Conservation (phyloP, 2,329 filamentous ascomycete genomes). For the Diaporthe australafricana region DNA sequence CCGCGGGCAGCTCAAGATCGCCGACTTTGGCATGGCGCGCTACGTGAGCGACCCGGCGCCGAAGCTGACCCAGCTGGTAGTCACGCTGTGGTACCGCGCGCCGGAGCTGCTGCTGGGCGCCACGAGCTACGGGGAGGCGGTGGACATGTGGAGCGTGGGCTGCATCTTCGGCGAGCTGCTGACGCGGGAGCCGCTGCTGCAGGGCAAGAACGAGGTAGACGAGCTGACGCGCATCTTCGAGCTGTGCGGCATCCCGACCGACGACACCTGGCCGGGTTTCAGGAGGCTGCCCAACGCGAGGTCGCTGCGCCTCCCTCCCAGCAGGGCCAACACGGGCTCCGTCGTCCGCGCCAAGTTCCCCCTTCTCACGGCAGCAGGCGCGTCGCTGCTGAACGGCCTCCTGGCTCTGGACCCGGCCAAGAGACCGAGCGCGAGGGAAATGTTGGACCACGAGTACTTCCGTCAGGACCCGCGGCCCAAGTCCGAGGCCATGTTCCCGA, state of each 20-base stretch:
- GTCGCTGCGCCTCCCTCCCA: conserved; percentile 75
- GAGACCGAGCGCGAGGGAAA: conserved; percentile 77
- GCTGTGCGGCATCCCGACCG: conserved; percentile 86
- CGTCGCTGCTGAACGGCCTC: conserved; percentile 74
- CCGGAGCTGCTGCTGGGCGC: conserved; percentile 91
- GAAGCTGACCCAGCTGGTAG: conserved; percentile 90
- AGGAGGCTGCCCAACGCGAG: conserved; percentile 88
- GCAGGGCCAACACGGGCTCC: conserved; percentile 52
- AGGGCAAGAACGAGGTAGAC: conserved; percentile 93
- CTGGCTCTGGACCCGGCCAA: conserved; percentile 79
- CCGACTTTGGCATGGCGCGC: conserved; percentile 97
- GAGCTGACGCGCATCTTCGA: conserved; percentile 89
- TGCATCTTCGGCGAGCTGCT: conserved; percentile 96
- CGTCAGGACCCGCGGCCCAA: conserved; percentile 90
- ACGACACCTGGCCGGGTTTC: conserved; percentile 88
- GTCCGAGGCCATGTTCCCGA: conserved; percentile 92
- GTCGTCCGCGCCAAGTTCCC: conserved; percentile 84
- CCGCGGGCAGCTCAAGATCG: conserved; percentile 92
- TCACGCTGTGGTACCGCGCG: conserved; percentile 96
- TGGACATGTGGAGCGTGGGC: conserved; percentile 97
- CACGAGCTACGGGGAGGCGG: conserved; percentile 76
- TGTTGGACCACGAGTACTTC: conserved; percentile 88
- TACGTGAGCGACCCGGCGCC: conserved; percentile 83
- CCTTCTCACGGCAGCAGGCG: conserved; percentile 80
- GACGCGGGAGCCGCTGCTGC: conserved; percentile 83